These are phyloP conservation scores for Sphaerostilbella broomeana DNA, from an alignment of 2,329 filamentous ascomycete genomes.

Conservation along the genomic window DNA sequence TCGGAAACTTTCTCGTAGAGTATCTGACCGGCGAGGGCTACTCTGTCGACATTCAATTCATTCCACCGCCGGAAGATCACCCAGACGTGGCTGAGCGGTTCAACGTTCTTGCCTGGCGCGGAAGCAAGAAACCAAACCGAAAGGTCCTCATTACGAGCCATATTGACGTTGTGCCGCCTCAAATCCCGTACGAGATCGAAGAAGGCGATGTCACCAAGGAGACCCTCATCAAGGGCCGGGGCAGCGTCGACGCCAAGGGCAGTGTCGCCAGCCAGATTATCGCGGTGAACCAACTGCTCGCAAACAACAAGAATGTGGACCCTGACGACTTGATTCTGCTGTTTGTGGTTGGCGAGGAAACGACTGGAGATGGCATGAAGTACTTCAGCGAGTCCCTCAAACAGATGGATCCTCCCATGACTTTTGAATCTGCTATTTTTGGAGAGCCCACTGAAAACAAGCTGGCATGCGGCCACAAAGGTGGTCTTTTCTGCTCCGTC, in stretches of 20 bases:
- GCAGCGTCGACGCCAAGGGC: slow-evolving; percentile 66
- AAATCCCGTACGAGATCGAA: slow-evolving; percentile 59
- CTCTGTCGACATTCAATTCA: slow-evolving; percentile 34
- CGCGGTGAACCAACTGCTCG: slow-evolving; percentile 53
- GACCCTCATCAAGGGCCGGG: slow-evolving; percentile 61
- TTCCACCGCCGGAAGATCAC: slow-evolving; percentile 29
- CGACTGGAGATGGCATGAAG: slow-evolving; percentile 72
- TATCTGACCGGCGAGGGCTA: slow-evolving; percentile 53
- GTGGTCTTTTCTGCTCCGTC: slow-evolving; percentile 62
- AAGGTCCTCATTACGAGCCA: slow-evolving; percentile 68
- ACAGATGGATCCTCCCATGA: slow-evolving; percentile 27
- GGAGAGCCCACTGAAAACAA: slow-evolving; percentile 89
- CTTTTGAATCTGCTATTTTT: slow-evolving; percentile 68
- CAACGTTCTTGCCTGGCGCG: slow-evolving; percentile 68
- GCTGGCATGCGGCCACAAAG: slow-evolving; percentile 88
- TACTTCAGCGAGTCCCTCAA: slow-evolving; percentile 37
- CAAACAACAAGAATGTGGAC: slow-evolving; percentile 30
- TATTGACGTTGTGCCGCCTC: slow-evolving; percentile 72
- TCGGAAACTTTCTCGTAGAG: slow-evolving; percentile 60
- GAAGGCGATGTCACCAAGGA: slow-evolving; percentile 37
- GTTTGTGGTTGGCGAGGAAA: slow-evolving; percentile 79
- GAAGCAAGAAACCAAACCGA: slow-evolving; percentile 41
- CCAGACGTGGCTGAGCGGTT: slow-evolving; percentile 36
- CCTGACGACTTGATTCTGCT: slow-evolving; percentile 51
- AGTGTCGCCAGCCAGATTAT: slow-evolving; percentile 67